Conservation (phyloP, 805 yeast species). For the Suhomyces canberraensis region DNA sequence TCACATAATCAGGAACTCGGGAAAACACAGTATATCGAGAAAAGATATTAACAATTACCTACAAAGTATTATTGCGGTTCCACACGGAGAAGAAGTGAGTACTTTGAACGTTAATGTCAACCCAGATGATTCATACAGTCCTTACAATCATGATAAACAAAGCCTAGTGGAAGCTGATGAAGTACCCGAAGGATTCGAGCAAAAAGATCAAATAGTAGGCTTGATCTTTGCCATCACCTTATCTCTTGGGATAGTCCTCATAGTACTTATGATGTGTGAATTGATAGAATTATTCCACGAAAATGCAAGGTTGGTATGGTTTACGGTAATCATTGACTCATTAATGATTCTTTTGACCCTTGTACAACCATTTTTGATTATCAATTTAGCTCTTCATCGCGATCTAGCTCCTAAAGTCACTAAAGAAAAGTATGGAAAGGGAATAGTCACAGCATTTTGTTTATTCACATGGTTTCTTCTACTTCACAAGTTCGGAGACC, state of each 20-base stretch:
- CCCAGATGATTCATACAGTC: conserved; percentile 8
- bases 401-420: conserved; percentile 18
- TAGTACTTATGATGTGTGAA: conserved; percentile 36
- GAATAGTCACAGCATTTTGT: conserved; percentile 3
- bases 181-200: neutral
- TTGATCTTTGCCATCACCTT: conserved; percentile 27
- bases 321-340: conserved; percentile 37
- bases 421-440: neutral
- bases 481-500: conserved; percentile 32
- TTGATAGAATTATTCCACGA: conserved; percentile 22
- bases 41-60: conserved; percentile 25
- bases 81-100: conserved; percentile 13
- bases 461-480: conserved; percentile 32
- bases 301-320: conserved; percentile 27
- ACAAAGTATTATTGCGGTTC: conserved; percentile 13
- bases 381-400: conserved; percentile 29
- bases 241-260: conserved; percentile 30
- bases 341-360: conserved; percentile 39
- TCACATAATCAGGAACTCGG: conserved; percentile 21
- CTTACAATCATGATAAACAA: neutral
- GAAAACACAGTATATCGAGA: conserved; percentile 15
- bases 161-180: neutral
- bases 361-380: conserved; percentile 42
- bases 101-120: conserved; percentile 15
- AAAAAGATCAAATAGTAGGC: conserved; percentile 14